Conservation (phyloP, 257 asterid species). For the Thymus quinquecostatus region DNA sequence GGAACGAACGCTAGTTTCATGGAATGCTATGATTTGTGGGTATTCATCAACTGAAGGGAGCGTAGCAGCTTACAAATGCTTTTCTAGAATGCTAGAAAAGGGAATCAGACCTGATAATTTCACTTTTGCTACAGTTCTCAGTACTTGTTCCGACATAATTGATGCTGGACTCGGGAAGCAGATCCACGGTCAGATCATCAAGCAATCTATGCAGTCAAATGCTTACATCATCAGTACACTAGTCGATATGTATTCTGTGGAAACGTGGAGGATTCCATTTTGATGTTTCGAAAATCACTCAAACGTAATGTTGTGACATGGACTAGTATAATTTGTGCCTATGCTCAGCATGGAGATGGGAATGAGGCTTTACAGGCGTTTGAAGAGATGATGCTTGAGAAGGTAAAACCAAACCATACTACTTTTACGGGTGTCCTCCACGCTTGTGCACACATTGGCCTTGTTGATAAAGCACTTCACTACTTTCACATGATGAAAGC, state of each 20-base stretch:
- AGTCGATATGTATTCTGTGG: constrained; percentile 98
- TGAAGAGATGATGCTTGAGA: constrained; percentile 55
- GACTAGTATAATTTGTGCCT: constrained; percentile 80
- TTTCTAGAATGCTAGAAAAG: too few species aligned
- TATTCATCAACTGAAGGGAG: constrained; percentile 68
- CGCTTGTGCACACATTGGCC: constrained; percentile 85
- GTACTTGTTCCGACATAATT: constrained; percentile 79
- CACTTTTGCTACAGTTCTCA: constrained; percentile 84
- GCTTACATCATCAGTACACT: constrained; percentile 73
- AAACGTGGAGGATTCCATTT: constrained; percentile 64
- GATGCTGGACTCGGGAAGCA: constrained; percentile 83
- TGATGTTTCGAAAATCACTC: constrained; percentile 69
- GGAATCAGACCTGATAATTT: too few species aligned
- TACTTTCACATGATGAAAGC: constrained; percentile 46
- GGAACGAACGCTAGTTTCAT: constrained; percentile 52
- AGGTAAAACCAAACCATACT: constrained; percentile 68
- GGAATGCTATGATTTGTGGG: constrained; percentile 88
- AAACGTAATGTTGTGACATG: constrained; percentile 71
- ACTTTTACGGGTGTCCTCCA: constrained; percentile 89
- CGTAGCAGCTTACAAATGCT: constrained; percentile 72
- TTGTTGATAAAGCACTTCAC: constrained; percentile 26
- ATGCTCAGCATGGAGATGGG: constrained; percentile 77
- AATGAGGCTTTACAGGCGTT: constrained; percentile 25
- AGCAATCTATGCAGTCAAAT: constrained; percentile 51
- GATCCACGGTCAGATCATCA: constrained; percentile 82